These are phyloP conservation scores for Magnaporthiopsis rhizophila DNA, from an alignment of 2,329 filamentous ascomycete species.

Conservation along the genomic window DNA sequence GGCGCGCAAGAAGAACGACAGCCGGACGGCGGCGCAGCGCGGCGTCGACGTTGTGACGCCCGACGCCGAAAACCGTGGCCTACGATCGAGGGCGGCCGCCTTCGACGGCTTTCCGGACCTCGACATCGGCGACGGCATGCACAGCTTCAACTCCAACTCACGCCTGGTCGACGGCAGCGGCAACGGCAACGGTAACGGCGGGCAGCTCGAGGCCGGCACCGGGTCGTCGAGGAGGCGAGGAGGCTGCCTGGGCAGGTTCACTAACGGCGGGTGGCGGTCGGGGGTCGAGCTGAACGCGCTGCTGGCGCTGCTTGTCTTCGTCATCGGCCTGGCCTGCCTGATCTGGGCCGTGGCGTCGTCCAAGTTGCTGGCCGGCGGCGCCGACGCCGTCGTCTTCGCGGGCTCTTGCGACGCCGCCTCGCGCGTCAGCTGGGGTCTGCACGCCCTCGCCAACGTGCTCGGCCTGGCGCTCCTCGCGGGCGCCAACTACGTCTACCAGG, in stretches of 20 bases:
- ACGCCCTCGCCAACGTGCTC: conserved; percentile 35
- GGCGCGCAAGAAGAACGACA: conserved; percentile 32
- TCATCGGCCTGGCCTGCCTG: conserved; percentile 29
- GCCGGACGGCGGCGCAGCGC: conserved; percentile 19
- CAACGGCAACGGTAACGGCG: conserved; percentile 1
- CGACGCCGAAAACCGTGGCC: conserved; percentile 16
- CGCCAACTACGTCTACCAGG: conserved; percentile 45
- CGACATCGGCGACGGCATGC: conserved; percentile 11
- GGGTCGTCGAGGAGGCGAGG: conserved; percentile 5
- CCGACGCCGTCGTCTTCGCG: conserved; percentile 28
- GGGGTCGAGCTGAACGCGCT: conserved; percentile 37
- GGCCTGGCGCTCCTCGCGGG: conserved; percentile 35
- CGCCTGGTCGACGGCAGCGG: background rate
- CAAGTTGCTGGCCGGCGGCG: conserved; percentile 16
- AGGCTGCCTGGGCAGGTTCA: conserved; percentile 7
- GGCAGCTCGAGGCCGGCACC: conserved; percentile 7
- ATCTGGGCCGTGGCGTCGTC: conserved; percentile 22
- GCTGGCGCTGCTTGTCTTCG: conserved; percentile 28
- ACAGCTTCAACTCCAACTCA: background rate
- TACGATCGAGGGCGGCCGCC: conserved; percentile 27
- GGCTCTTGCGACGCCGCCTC: conserved; percentile 29
- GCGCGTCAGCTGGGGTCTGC: conserved; percentile 31
- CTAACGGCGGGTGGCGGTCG: conserved; percentile 36
- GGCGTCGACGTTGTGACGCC: conserved; percentile 24
- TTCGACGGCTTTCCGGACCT: conserved; percentile 18